Evolutionary conservation across 805 yeast genomes (phyloP), one percentile per base, ranked within the genome.

Genomic region (Saturnispora mendoncae): DNA sequence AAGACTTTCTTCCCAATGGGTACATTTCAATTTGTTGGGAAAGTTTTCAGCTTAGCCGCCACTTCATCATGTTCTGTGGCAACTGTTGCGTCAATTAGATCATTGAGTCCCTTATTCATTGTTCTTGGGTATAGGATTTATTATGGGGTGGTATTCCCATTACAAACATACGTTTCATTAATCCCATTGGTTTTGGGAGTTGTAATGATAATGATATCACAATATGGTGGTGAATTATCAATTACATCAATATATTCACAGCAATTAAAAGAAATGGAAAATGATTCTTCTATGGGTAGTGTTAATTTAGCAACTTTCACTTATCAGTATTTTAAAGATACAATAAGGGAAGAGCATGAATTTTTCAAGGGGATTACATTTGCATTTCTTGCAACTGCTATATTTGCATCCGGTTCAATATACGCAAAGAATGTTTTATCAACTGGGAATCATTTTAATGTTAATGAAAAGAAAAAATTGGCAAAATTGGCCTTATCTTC

Each of bases 341-440:
- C 33, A 19, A 36, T 36, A n/a, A 33, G 33, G 21, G 38, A 36
- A 36, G 40, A 41, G 26, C 42, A 43, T 36, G 45, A 35, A 24
- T 35, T 32, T 29, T 35, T 44, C 17, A 44, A 47, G 35, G 95
- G 96, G 5, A 61, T 84, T n/a, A 24, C 72, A 2, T 80, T 72
- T 53, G 90, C 95, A 10, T 61, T 80, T 8, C 45, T 76, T 24
- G 76, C 92, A 4, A 72, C 88, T 37, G 57, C 82, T 6, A 75
- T 85, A 15, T 86, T 87, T 65, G 94, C 90, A 4, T 74, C 78
- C 2, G 95, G 86, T 55, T 86, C 86, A 56, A 83, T 87, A 34
- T 86, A 84, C 60, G 87, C 92, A 29, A 87, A 87, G 61, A 80
- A 77, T 48, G 77, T 87, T 19, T 24, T 40, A 14, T 20, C 38